Conservation (phyloP, 352 stramenopile genomes). For the Phytophthora pseudosyringae region DNA sequence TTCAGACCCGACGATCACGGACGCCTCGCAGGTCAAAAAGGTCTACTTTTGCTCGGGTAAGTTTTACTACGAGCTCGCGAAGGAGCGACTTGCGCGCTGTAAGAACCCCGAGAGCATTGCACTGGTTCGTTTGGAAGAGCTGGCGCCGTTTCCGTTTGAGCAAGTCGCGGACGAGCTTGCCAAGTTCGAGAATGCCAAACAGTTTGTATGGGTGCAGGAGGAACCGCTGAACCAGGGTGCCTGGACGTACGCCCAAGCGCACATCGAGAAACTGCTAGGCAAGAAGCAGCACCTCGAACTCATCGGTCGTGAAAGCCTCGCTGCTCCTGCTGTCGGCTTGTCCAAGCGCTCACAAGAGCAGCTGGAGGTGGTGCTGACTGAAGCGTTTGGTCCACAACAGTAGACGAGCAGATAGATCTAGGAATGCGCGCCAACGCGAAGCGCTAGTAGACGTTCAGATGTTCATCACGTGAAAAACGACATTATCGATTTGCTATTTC, state of each 20-base stretch:
- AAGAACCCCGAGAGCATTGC: conserved; percentile 57
- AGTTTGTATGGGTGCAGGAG: conserved; percentile 84
- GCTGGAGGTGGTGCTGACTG: conserved; percentile 62
- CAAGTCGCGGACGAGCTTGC: conserved; percentile 61
- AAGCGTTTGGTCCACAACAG: conserved; percentile 59
- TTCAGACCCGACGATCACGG: conserved; percentile 54
- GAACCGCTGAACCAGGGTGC: conserved; percentile 84
- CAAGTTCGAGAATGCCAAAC: conserved; percentile 69
- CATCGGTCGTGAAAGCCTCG: conserved; percentile 77
- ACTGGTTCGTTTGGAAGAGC: conserved; percentile 81
- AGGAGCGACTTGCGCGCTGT: conserved; percentile 59
- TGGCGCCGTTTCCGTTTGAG: conserved; percentile 86
- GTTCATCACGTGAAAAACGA: conserved; percentile 1
- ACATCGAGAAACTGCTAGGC: conserved; percentile 75
- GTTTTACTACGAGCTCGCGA: conserved; percentile 87
- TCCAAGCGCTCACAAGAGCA: conserved; percentile 77
- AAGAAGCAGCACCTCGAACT: conserved; percentile 70
- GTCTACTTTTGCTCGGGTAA: conserved; percentile 87
- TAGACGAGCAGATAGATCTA: conserved; percentile 16
- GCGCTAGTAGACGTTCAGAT: conserved; percentile 10
- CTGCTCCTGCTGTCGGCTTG: conserved; percentile 73
- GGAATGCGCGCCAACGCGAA: neutral
- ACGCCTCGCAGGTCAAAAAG: conserved; percentile 61
- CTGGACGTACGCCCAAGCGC: conserved; percentile 72
- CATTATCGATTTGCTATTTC: conserved; percentile 4